Conservation (phyloP, 306 rosid genomes). For the Rubus parviflorus region DNA sequence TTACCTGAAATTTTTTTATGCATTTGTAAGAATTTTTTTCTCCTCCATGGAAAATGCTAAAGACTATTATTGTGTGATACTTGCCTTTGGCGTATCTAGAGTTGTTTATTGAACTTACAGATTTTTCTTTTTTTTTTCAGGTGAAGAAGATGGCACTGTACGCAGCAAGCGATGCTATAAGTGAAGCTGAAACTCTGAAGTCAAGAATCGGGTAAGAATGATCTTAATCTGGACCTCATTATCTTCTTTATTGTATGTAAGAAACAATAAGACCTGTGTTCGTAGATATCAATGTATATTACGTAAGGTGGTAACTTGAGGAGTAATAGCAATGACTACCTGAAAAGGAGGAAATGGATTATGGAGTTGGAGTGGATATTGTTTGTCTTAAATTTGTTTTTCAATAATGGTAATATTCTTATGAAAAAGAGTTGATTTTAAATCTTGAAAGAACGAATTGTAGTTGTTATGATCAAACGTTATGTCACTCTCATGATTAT, state of each 20-base stretch:
- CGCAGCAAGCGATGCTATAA: constrained; percentile 49
- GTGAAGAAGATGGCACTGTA: constrained; percentile 66
- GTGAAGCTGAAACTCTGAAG: constrained; percentile 39
- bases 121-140: constrained; percentile 32
- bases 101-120: constrained; percentile 7
- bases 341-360: too few relatives aligned
- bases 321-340: too few relatives aligned
- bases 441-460: neutral
- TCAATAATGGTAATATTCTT: neutral
- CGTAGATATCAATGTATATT: neutral
- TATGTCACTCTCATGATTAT: neutral
- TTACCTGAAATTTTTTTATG: constrained; percentile 11
- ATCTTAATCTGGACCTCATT: neutral
- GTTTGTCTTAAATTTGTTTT: neutral
- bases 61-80: neutral
- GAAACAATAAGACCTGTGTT: neutral
- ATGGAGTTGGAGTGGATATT: neutral
- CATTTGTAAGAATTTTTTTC: neutral
- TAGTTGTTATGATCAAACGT: neutral
- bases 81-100: constrained; percentile 4
- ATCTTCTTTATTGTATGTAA: neutral
- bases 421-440: neutral
- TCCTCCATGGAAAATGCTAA: neutral
- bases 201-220: constrained; percentile 28
- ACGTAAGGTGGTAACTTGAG: too few relatives aligned